Evolutionary conservation across 495 filamentous ascomycete genomes (phyloP).

Genomic region (Podospora australis): DNA sequence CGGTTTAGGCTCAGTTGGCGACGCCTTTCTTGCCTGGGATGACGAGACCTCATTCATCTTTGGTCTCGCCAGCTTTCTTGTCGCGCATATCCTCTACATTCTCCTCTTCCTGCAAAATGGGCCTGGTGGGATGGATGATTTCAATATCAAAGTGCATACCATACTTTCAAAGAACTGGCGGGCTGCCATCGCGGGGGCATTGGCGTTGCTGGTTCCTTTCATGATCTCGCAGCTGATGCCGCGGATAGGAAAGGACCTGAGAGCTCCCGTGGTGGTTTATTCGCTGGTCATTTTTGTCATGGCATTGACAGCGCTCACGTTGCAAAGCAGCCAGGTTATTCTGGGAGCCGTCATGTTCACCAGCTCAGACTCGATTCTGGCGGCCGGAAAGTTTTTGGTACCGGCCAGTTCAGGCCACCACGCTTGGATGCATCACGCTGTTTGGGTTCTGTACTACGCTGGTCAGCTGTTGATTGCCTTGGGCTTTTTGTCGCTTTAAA

Average conservation of each 20-base stretch:
- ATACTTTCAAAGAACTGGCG: too few relatives aligned
- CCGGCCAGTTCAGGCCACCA: background rate
- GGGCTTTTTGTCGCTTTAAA: slow-evolving; percentile 15
- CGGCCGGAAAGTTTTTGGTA: slow-evolving; percentile 19
- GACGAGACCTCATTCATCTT: slow-evolving; percentile 17
- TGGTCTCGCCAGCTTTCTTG: slow-evolving; percentile 22
- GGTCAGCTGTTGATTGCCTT: slow-evolving; percentile 26
- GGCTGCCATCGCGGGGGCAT: background rate
- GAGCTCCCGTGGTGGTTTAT: slow-evolving; percentile 46
- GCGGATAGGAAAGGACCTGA: slow-evolving; percentile 29
- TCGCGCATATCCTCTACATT: slow-evolving; percentile 23
- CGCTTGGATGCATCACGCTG: slow-evolving; percentile 21
- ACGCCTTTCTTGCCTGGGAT: slow-evolving; percentile 23
- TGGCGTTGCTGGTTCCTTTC: slow-evolving; percentile 2
- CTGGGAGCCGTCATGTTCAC: slow-evolving; percentile 22
- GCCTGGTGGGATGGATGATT: background rate
- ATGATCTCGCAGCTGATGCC: slow-evolving; percentile 19
- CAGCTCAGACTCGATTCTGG: slow-evolving; percentile 21
- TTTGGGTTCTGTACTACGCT: slow-evolving; percentile 26
- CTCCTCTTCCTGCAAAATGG: slow-evolving; percentile 8
- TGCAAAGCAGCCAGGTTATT: slow-evolving; percentile 9
- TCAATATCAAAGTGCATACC: too few relatives aligned
- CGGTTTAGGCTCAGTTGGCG: slow-evolving; percentile 18
- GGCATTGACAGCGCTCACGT: slow-evolving; percentile 16
- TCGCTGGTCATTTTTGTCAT: slow-evolving; percentile 42